Evolutionary conservation across 1,284 basidiomycete species (phyloP), one percentile per base, ranked within the genome.

Genomic region (Cutaneotrichosporon sp.): DNA sequence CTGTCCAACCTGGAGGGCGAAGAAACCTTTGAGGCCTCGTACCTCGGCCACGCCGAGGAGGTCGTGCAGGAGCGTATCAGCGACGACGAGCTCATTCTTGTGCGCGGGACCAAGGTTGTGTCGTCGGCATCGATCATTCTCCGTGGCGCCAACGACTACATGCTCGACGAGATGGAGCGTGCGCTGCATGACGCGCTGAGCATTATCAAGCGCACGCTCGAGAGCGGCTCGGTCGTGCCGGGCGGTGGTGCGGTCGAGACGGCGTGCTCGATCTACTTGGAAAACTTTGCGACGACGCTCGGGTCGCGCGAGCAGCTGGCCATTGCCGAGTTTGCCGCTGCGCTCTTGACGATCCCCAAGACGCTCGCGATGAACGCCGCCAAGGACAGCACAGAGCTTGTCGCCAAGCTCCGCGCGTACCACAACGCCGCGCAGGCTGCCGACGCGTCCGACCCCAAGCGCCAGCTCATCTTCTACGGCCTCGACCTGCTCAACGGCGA

Each of bases 141-240:
- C 58, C 84, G 96, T 55, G 96, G 96, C 52, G 96, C 96, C 37
- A 99, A 98, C 76, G 96, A 99, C 77, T 98, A 97, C 76, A 90
- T 98, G 87, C 79, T 98, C 61, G 96, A 99, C 75, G 96, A 99
- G 80, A 98, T 98, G 96, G 96, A 99, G 78, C 81, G 96, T 34
- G 85, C 91, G 1, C 76, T 99, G 63, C 96, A 99, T 73, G 96
- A 99, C 75, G 88, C 90, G 1, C 77, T 98, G 52, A 93, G 87
- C 39, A 84, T 97, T 65, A 90, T 98, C 78, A 99, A 99, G 79
- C 84, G 96, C 54, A 98, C 96, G 3, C 79, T 98, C 49, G 96
- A 99, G 80, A 93, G 90, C 65, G 94, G 94, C 9, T 79, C 86
- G 14, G 93, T 98, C 20, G 94, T 98, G 15, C 93, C 96, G 4